Conservation (phyloP, 2,329 filamentous ascomycete species). For the Plenodomus biglobosus region DNA sequence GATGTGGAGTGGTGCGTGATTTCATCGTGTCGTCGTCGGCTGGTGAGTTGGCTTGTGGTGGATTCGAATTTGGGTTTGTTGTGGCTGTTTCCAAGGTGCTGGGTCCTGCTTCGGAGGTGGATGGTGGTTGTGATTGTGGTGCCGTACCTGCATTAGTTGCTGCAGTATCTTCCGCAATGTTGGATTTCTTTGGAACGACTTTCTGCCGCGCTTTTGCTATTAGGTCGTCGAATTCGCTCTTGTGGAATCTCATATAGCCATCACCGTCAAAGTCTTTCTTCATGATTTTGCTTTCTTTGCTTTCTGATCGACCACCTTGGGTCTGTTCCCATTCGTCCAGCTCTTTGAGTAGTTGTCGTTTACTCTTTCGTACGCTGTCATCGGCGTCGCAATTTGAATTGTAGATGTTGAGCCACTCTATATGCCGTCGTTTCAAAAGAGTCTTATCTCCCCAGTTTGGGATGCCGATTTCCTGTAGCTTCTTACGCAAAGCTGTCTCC, state of each 20-base stretch:
- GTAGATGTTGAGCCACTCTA: conserved; percentile 93
- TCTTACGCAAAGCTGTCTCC: conserved; percentile 75
- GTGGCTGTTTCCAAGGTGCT: background rate
- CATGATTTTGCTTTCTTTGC: conserved; percentile 59
- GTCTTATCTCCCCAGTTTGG: conserved; percentile 67
- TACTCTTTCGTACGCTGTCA: conserved; percentile 62
- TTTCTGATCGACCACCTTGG: conserved; percentile 61
- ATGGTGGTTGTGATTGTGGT: background rate
- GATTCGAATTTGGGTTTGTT: background rate
- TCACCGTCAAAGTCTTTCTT: conserved; percentile 85
- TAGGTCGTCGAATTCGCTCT: conserved; percentile 73
- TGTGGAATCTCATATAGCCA: conserved; percentile 74
- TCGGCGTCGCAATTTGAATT: conserved; percentile 94
- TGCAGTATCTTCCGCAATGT: background rate
- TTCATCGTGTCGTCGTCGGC: conserved; percentile 1
- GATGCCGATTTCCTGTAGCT: conserved; percentile 78
- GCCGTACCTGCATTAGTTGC: background rate
- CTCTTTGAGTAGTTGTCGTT: conserved; percentile 72
- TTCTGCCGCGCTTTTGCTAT: conserved; percentile 73
- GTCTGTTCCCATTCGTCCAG: conserved; percentile 85
- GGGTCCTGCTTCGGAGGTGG: background rate
- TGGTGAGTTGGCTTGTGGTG: conserved; percentile 1
- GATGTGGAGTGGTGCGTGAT: background rate
- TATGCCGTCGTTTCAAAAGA: conserved; percentile 77
- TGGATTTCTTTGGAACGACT: conserved; percentile 41